A percentile compares a stretch with the other conserved stretches of the same genome.
phyloP scores from a whole-genome alignment of 2,329 filamentous ascomycete species.

The Pseudogymnoascus sp. region DNA sequence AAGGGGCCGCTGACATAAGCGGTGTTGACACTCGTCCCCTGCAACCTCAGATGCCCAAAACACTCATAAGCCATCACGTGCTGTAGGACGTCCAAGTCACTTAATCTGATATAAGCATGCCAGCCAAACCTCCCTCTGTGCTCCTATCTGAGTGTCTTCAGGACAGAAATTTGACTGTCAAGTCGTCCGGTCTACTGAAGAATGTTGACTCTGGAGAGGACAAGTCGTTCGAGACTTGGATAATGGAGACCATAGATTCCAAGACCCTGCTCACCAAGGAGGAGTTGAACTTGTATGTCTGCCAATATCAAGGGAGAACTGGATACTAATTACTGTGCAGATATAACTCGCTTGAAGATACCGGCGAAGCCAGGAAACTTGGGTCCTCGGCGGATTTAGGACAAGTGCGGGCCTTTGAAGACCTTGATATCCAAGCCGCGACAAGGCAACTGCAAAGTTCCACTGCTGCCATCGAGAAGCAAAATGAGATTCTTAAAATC shows the following conservation, averaged over 20 bases:
- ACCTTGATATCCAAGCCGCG: slow-evolving; percentile 53
- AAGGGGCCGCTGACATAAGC: slow-evolving; percentile 9
- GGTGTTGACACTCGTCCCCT: background rate
- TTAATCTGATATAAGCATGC: slow-evolving; percentile 8
- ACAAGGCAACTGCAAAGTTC: slow-evolving; percentile 58
- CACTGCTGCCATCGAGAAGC: slow-evolving; percentile 56
- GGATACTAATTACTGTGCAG: slow-evolving; percentile 29
- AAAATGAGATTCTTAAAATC: slow-evolving; percentile 52
- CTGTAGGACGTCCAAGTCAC: background rate
- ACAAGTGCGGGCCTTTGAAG: slow-evolving; percentile 44
- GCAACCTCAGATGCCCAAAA: background rate
- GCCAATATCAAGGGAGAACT: background rate
- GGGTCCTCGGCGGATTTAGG: slow-evolving; percentile 40
- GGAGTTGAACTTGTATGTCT: slow-evolving; percentile 44
- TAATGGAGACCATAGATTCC: slow-evolving; percentile 38
- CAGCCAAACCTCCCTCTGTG: background rate
- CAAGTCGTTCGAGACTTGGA: slow-evolving; percentile 36
- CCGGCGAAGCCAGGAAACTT: slow-evolving; percentile 41
- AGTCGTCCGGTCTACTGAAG: slow-evolving; percentile 14
- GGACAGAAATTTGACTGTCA: slow-evolving; percentile 26
- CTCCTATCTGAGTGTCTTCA: slow-evolving; percentile 18
- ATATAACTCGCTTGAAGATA: slow-evolving; percentile 43
- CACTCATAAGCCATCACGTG: slow-evolving; percentile 1
- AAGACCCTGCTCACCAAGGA: slow-evolving; percentile 49
- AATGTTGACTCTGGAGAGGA: background rate